Evolutionary conservation across 1,139 yeast species (phyloP).

Genomic region (Insectozyma bohioensis): DNA sequence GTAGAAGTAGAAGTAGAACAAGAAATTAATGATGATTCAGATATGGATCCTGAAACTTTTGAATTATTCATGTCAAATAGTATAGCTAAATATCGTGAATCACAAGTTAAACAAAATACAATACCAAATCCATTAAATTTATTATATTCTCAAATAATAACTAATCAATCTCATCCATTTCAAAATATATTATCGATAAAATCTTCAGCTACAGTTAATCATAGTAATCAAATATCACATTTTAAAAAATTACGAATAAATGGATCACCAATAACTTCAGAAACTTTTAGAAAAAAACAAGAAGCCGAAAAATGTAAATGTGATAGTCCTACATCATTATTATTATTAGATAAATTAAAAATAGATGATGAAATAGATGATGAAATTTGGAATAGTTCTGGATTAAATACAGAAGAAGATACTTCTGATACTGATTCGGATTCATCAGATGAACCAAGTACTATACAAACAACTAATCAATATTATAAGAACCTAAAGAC

Average conservation of each 20-base stretch:
- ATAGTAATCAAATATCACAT: constrained; percentile 37
- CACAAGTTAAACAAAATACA: constrained; percentile 20
- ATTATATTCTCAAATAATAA: constrained; percentile 18
- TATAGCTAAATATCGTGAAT: constrained; percentile 33
- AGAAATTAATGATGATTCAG: constrained; percentile 4
- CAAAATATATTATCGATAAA: constrained; percentile 22
- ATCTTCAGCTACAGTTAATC: constrained; percentile 41
- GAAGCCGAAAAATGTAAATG: constrained; percentile 10
- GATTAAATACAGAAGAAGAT: constrained; percentile 19
- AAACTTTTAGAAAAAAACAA: constrained; percentile 17
- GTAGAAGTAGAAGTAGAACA: not conserved
- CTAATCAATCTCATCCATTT: constrained; percentile 15
- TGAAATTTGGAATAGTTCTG: constrained; percentile 23
- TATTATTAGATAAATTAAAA: constrained; percentile 12
- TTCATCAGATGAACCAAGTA: constrained; percentile 18
- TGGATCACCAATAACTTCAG: constrained; percentile 40
- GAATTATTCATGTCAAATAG: constrained; percentile 37
- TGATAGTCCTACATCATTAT: too few species aligned
- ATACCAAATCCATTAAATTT: constrained; percentile 26
- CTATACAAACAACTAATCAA: constrained; percentile 20
- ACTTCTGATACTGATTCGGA: constrained; percentile 29
- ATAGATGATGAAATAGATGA: constrained; percentile 11
- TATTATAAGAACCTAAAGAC: constrained; percentile 25
- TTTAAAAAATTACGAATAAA: constrained; percentile 45
- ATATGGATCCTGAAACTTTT: constrained; percentile 28